Base-by-base conservation (phyloP, 1,284 basidiomycete species). In the Anthracocystis panici-leucophaei region DNA sequence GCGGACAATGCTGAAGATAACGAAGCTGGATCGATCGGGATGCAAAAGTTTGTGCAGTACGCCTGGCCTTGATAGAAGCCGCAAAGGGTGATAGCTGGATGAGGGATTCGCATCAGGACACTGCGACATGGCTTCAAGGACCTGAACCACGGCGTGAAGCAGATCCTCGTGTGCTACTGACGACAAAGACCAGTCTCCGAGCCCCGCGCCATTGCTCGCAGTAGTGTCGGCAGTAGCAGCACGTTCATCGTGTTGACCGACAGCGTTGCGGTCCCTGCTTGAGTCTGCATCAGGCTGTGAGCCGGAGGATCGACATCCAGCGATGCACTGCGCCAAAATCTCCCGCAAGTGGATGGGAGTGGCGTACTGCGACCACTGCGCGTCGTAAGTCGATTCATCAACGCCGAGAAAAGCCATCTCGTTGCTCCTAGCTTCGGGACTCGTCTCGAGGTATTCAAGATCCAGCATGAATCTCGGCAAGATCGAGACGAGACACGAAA, bases 261-360 rank as follows among this genome's bases (percentile, higher is more conserved):
- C 5, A 51, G 46, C 42, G 49, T 5, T 11, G 18, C 40, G 14
- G n/a, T n/a, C 40, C 48, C n/a, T 31, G 35, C 20, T 45, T 31
- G 29, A 40, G 33, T 33, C 29, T 20, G 62, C 7, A 18, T 29
- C 48, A 38, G 8, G 4, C 20, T 1, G 25, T 7, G 5, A 33
- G 41, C 14, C 6, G 16, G 54, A 21, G 21, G 31, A 49, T 18
- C 44, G 61, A 40, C 69, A 69, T 21, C 73, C 75, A 25, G 60
- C 49, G 11, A 79, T 46, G 29, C 65, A 70, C 46, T 77, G 75
- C 7, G 55, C 65, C 21, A 76, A 57, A 11, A 79, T 73, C 14
- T 68, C 58, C 2, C 57, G 44, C 23, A 77, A 52, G 3, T 58
- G 40, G 3, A 57, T 55, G 9, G 77, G 77, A 16, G 77, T 76